Evolutionary conservation across 2,329 filamentous ascomycete genomes (phyloP).

Genomic region (Colletotrichum euphorbiae): DNA sequence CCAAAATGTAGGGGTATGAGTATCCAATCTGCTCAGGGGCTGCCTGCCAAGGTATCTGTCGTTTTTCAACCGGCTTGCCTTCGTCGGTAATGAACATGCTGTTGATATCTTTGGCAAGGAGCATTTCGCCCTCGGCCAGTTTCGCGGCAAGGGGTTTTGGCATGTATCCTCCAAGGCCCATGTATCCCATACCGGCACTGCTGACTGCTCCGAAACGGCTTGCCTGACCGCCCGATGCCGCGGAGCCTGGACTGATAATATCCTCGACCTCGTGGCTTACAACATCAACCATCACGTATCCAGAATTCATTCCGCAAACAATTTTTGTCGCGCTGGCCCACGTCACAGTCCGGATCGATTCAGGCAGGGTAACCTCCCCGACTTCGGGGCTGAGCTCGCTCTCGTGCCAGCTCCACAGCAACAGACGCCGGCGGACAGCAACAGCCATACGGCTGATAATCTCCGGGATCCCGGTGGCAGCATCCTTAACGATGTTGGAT

Average conservation of each 20-base stretch:
- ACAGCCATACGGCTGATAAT: conserved; percentile 94
- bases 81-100: conserved; percentile 89
- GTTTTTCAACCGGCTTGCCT: conserved; percentile 83
- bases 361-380: conserved; percentile 81
- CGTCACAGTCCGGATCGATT: conserved; percentile 87
- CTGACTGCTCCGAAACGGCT: conserved; percentile 86
- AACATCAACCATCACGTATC: conserved; percentile 90
- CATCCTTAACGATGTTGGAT: conserved; percentile 93
- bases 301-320: conserved; percentile 90
- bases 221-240: conserved; percentile 70
- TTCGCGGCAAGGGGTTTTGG: conserved; percentile 90
- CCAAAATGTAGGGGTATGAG: conserved; percentile 94
- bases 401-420: conserved; percentile 96
- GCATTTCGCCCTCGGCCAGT: conserved; percentile 83
- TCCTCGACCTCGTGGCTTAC: conserved; percentile 79
- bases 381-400: conserved; percentile 84
- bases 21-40: conserved; percentile 94
- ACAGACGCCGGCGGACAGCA: conserved; percentile 87
- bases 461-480: conserved; percentile 86
- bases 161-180: conserved; percentile 91
- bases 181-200: conserved; percentile 93
- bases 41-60: conserved; percentile 90
- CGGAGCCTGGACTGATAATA: conserved; percentile 80
- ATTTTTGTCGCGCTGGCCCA: conserved; percentile 91
- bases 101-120: conserved; percentile 98